These are phyloP conservation scores for Aphanoascus verrucosus DNA, from an alignment of 2,329 filamentous ascomycete species.

Conservation along the genomic window DNA sequence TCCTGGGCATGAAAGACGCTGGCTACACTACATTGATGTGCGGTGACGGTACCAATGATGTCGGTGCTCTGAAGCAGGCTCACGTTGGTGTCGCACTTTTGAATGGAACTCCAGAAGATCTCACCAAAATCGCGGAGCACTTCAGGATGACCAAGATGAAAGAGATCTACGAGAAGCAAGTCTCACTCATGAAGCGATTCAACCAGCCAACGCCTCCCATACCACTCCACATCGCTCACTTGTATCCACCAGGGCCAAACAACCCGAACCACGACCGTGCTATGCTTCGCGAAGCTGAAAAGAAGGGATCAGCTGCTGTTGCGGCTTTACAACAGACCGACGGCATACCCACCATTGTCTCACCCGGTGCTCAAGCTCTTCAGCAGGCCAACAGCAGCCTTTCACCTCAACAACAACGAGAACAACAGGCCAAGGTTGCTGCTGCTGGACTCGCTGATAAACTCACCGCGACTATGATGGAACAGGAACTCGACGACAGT, in stretches of 20 bases:
- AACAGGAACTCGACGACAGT: constrained; percentile 72
- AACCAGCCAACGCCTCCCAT: constrained; percentile 89
- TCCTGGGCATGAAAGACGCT: constrained; percentile 90
- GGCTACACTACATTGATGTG: constrained; percentile 99
- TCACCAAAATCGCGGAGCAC: constrained; percentile 86
- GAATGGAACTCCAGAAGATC: constrained; percentile 85
- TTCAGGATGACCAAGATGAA: constrained; percentile 95
- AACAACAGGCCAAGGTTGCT: constrained; percentile 53
- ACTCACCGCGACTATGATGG: constrained; percentile 78
- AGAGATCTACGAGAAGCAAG: constrained; percentile 95
- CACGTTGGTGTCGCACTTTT: constrained; percentile 93
- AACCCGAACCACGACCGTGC: constrained; percentile 96
- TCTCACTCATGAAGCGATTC: constrained; percentile 82
- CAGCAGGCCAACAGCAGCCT: constrained; percentile 41
- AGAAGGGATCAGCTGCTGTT: constrained; percentile 55
- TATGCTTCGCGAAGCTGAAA: constrained; percentile 71
- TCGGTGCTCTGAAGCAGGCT: constrained; percentile 93
- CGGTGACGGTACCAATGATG: constrained; percentile 95
- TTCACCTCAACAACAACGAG: constrained; percentile 41
- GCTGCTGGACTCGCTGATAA: constrained; percentile 75
- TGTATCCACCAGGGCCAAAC: constrained; percentile 78
- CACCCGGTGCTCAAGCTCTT: constrained; percentile 53
- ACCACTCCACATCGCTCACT: constrained; percentile 80
- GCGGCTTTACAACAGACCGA: constrained; percentile 45
- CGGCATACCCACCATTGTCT: constrained; percentile 53